phyloP scores from a whole-genome alignment of 140 eudicot genomes.

The Stevia rebaudiana region DNA sequence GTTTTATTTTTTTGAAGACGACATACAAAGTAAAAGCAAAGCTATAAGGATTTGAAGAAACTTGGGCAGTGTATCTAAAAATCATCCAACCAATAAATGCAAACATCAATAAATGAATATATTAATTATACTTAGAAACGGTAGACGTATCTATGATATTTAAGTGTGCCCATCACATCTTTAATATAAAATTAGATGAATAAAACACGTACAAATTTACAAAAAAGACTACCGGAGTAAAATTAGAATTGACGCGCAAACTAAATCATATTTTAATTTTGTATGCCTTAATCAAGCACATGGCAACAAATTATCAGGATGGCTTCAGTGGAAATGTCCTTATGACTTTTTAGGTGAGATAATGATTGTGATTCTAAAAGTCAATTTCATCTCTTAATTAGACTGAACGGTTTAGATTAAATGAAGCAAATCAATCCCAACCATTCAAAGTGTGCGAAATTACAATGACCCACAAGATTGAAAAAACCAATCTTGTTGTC shows the following conservation, averaged over 20 bases:
- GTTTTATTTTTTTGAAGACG: too few relatives aligned
- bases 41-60: too few relatives aligned
- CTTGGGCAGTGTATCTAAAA: too few relatives aligned
- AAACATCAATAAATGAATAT: too few relatives aligned
- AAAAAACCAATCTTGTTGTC: not conserved
- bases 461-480: constrained; percentile 5
- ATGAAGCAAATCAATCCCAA: constrained; percentile 11
- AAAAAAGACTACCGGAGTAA: constrained; percentile 4
- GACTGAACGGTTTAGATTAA: not conserved
- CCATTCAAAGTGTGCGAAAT: not conserved
- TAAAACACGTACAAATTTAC: constrained; percentile 13
- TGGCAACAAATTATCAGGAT: constrained; percentile 29
- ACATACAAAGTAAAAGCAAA: too few relatives aligned
- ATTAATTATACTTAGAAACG: too few relatives aligned
- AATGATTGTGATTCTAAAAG: constrained; percentile 10
- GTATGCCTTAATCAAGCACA: constrained; percentile 29
- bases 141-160: too few relatives aligned
- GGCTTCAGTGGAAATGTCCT: constrained; percentile 26
- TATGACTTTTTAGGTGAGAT: constrained; percentile 23
- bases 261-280: constrained; percentile 7
- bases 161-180: too few relatives aligned
- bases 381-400: not conserved
- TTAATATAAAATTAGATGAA: not conserved
- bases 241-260: constrained; percentile 21
- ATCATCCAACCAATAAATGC: too few relatives aligned